A percentile compares a stretch with the other conserved stretches of the same genome.
Conservation (phyloP, 371 early-diverging fungal genomes). For the Circinella minor region DNA sequence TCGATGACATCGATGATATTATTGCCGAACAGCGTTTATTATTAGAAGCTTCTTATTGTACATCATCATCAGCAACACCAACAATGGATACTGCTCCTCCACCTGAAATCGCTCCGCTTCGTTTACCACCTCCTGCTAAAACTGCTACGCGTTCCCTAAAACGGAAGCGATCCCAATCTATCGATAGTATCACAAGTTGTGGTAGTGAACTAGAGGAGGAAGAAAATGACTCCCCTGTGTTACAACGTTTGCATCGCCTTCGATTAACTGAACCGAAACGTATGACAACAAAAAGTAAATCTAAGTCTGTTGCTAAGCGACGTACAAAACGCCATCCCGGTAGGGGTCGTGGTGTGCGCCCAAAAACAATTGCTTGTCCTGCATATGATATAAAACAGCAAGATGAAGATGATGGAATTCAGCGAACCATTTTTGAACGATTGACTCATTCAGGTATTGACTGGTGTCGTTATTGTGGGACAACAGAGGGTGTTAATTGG, state of each 20-base stretch:
- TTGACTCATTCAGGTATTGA: conserved; percentile 50
- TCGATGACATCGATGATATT: background rate
- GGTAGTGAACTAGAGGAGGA: conserved; percentile 10
- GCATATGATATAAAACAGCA: conserved; percentile 6
- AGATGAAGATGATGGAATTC: conserved; percentile 19
- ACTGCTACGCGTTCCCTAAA: conserved; percentile 11
- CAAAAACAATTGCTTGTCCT: conserved; percentile 7
- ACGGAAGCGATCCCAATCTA: conserved; percentile 13
- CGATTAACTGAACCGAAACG: background rate
- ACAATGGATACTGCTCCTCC: background rate
- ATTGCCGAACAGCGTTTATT: too few species aligned
- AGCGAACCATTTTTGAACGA: conserved; percentile 41
- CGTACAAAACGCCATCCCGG: conserved; percentile 17
- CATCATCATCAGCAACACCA: too few species aligned
- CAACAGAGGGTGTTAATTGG: conserved; percentile 77
- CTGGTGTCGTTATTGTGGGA: conserved; percentile 83
- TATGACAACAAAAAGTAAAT: background rate
- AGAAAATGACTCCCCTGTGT: conserved; percentile 4
- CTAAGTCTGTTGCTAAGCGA: conserved; percentile 17
- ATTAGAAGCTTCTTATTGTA: background rate
- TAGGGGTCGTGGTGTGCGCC: conserved; percentile 12
- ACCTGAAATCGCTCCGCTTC: background rate
- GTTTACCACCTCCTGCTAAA: background rate
- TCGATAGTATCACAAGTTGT: conserved; percentile 8
- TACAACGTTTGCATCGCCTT: conserved; percentile 15